A percentile compares a stretch with the other conserved stretches of the same genome.
These are phyloP conservation scores for sunflower (Helianthus annuus) DNA, from an alignment of 129 eudicot genomes.

Conservation along the genomic window HanXRQr2.0-SUNRISE NC_035436.2:157493915-157494414, in stretches of 20 bases:
- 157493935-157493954: conserved; percentile 59
- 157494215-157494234: conserved; percentile 81
- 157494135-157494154: conserved; percentile 93
- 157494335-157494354: conserved; percentile 90
- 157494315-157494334: conserved; percentile 94
- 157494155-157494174: conserved; percentile 97
- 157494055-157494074: conserved; percentile 92
- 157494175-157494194: conserved; percentile 82
- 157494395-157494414: conserved; percentile 15
- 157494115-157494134: conserved; percentile 86
- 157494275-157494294: conserved; percentile 89
- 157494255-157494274: conserved; percentile 82
- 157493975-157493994: conserved; percentile 89
- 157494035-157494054: conserved; percentile 58
- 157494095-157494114: conserved; percentile 88
- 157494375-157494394: conserved; percentile 95
- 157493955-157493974: conserved; percentile 91
- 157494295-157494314: conserved; percentile 92
- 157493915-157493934: conserved; percentile 98
- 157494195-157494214: conserved; percentile 95
- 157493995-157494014: conserved; percentile 94
- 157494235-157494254: conserved; percentile 92
- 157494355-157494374: conserved; percentile 92
- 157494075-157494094: conserved; percentile 92
- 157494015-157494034: conserved; percentile 88